Evolutionary conservation across 139 green algal genomes (phyloP), one percentile per base, ranked within the genome.

Genomic region (Auxenochlorella pyrenoidosa): DNA sequence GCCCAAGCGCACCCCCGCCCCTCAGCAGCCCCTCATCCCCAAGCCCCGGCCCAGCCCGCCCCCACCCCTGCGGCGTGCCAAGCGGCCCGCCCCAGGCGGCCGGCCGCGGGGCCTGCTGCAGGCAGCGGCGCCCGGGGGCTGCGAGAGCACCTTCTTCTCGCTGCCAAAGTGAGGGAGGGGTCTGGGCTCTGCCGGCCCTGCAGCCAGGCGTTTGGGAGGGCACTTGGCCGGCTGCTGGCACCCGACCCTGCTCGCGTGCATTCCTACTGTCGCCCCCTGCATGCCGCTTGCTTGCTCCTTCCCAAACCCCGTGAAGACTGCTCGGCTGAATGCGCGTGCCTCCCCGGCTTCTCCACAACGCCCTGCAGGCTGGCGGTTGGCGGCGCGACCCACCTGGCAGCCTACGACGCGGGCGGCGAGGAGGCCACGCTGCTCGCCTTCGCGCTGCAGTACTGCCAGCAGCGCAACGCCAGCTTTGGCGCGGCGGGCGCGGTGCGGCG

Each of bases 361-460:
- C 28, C 38, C 26, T 73, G 40, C 80, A 85, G 80, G 60, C 60
- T 85, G 63, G 30, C 51, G 13, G 80, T 71, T 24, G 80, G 3
- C 1, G 80, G 80, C 16, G 30, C 40, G 0, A 75, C 80, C 10
- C 80, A 63, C 40, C 63, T 85, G 28, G 80, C 63, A 0, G 80
- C 80, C 19, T 85, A 44, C 63, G 40, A 58, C 41, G 59, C 8
- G 22, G 36, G 28, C 24, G 32, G 36, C 26, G 34, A 54, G 28
- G 51, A 13, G 5, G 43, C 38, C 15, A 43, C 43, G 13, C 15
- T 76, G 70, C 51, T n/a, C 28, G 80, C 30, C 2, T 85, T 75
- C 43, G 80, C 80, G 0, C 40, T 63, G 15, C 60, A 66, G 60
- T 85, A 85, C 63, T 85, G 80, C 80, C 80, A 60, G 40, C 80